These are phyloP conservation scores for Sugiyamaella chiloensis DNA, from an alignment of 805 yeast species.

Conservation along the genomic window DNA sequence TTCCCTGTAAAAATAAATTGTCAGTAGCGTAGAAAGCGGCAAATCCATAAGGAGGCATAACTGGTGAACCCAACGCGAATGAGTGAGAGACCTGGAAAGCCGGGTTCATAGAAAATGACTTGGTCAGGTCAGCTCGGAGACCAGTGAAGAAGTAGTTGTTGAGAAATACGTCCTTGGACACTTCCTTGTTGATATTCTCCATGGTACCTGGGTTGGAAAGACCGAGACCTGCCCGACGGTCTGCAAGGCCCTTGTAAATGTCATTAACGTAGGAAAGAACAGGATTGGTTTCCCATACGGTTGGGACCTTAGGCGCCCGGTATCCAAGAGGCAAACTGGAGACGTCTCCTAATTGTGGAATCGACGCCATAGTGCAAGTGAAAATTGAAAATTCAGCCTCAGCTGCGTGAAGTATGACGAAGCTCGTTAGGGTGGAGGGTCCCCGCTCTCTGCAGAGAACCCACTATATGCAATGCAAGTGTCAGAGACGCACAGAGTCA, in stretches of 20 bases:
- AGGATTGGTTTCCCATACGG: conserved; percentile 79
- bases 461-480: too few species aligned
- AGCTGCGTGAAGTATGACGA: too few species aligned
- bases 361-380: conserved; percentile 18
- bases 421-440: too few species aligned
- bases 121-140: conserved; percentile 91
- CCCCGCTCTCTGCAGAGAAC: too few species aligned
- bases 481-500: too few species aligned
- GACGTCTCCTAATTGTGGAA: conserved; percentile 28
- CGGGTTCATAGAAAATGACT: conserved; percentile 86
- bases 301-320: conserved; percentile 14
- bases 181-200: conserved; percentile 92
- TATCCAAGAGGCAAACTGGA: conserved; percentile 22
- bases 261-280: conserved; percentile 74
- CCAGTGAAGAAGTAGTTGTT: conserved; percentile 91
- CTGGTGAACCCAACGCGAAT: conserved; percentile 80
- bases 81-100: conserved; percentile 97
- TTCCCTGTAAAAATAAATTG: conserved; percentile 82
- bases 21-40: conserved; percentile 87
- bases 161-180: conserved; percentile 86
- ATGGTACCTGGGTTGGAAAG: conserved; percentile 91
- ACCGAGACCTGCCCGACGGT: conserved; percentile 78
- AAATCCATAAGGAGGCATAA: conserved; percentile 86
- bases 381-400: too few species aligned
- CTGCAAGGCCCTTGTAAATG: conserved; percentile 65